Conservation (phyloP, 1,139 yeast species). For the Meyerozyma elateridarum region DNA sequence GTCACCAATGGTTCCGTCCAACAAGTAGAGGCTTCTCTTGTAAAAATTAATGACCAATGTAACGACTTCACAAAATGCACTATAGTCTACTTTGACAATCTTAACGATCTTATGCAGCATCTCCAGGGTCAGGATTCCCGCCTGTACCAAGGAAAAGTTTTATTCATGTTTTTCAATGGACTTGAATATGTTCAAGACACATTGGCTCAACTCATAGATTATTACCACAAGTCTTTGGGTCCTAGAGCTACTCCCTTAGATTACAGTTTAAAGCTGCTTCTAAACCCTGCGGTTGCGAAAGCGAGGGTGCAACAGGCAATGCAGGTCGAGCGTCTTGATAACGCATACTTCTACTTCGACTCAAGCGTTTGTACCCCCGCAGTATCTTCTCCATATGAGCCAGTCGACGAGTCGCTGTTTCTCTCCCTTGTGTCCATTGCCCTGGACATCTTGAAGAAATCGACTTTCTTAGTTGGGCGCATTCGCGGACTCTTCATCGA, state of each 20-base stretch:
- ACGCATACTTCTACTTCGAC: slow-evolving; percentile 35
- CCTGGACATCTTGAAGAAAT: slow-evolving; percentile 33
- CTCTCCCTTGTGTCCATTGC: slow-evolving; percentile 30
- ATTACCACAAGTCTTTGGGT: slow-evolving; percentile 7
- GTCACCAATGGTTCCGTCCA: slow-evolving; percentile 32
- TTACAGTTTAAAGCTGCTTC: slow-evolving; percentile 3
- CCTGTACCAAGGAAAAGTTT: slow-evolving; percentile 26
- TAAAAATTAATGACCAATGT: slow-evolving; percentile 20
- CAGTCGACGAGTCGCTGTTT: slow-evolving; percentile 14
- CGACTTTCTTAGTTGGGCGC: slow-evolving; percentile 29
- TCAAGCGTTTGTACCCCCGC: slow-evolving; percentile 17
- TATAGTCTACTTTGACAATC: slow-evolving; percentile 25
- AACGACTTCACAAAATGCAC: slow-evolving; percentile 13
- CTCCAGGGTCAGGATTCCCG: slow-evolving; percentile 9
- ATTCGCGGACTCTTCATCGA: slow-evolving; percentile 33
- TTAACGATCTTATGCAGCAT: slow-evolving; percentile 20
- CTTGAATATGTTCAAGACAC: slow-evolving; percentile 29
- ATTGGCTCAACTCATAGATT: slow-evolving; percentile 29
- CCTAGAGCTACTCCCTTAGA: background rate
- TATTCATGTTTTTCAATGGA: slow-evolving; percentile 40
- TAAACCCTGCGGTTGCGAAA: slow-evolving; percentile 2
- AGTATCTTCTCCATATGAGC: slow-evolving; percentile 3
- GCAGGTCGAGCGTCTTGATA: slow-evolving; percentile 12
- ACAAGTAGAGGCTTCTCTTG: slow-evolving; percentile 27
- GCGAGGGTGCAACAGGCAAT: background rate